Conservation (phyloP, 1,284 basidiomycete genomes). For the Fomitopsis palustris region DNA sequence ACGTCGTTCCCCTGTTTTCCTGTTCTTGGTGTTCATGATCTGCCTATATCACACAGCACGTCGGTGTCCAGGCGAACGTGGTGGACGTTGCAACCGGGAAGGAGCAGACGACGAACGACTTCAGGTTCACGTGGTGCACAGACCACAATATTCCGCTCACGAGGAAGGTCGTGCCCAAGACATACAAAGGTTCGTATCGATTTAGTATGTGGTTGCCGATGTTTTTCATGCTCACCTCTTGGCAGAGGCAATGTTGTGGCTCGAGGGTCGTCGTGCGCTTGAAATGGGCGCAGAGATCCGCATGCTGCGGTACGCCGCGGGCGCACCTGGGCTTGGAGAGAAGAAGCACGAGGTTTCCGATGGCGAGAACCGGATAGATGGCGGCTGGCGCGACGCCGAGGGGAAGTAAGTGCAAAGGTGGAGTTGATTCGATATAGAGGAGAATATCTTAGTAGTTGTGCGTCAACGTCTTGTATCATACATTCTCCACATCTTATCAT, state of each 20-base stretch:
- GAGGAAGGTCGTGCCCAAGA: conserved; percentile 65
- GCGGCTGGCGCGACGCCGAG: neutral
- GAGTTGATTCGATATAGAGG: neutral
- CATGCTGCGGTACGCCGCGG: conserved; percentile 23
- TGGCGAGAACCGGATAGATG: neutral
- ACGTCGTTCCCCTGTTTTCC: too few relatives aligned
- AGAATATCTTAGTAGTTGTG: neutral
- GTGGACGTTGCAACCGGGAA: conserved; percentile 69
- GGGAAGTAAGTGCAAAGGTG: neutral
- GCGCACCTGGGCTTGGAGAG: neutral
- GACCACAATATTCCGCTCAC: conserved; percentile 38
- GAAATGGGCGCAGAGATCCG: conserved; percentile 60
- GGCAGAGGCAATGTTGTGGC: conserved; percentile 77
- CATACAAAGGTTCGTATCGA: conserved; percentile 55
- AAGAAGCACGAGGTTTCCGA: neutral
- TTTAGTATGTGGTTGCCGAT: neutral
- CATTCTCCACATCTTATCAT: too few relatives aligned
- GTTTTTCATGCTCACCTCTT: neutral
- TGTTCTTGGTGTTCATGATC: too few relatives aligned
- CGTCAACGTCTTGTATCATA: neutral
- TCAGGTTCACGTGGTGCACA: conserved; percentile 61
- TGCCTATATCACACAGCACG: too few relatives aligned
- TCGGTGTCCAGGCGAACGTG: conserved; percentile 72
- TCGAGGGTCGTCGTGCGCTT: conserved; percentile 71
- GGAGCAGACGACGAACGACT: conserved; percentile 67